Evolutionary conservation across 1,139 yeast species (phyloP).

Genomic region (Spathaspora sp.): DNA sequence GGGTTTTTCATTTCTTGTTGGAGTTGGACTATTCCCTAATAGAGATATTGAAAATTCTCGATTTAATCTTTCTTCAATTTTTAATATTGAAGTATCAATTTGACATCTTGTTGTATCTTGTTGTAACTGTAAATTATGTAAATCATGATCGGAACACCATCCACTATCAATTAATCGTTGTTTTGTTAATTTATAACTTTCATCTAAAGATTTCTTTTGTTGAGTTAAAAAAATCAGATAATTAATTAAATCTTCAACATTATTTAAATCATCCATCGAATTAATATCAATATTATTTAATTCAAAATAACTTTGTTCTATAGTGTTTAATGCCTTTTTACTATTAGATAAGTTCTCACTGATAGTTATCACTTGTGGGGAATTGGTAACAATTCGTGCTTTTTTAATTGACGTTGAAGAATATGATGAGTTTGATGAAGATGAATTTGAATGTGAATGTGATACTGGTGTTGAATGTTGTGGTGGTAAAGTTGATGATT

Average conservation of each 20-base stretch:
- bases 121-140: slow-evolving; percentile 41
- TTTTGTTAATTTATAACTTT: slow-evolving; percentile 38
- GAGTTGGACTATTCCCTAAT: slow-evolving; percentile 9
- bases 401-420: slow-evolving; percentile 11
- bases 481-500: neutral
- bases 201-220: slow-evolving; percentile 32
- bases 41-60: slow-evolving; percentile 26
- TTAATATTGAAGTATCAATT: slow-evolving; percentile 32
- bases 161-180: slow-evolving; percentile 37
- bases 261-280: slow-evolving; percentile 26
- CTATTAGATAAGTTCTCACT: slow-evolving; percentile 34
- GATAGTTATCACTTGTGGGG: slow-evolving; percentile 43
- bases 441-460: slow-evolving; percentile 11
- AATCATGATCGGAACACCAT: slow-evolving; percentile 47
- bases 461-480: slow-evolving; percentile 7
- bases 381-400: slow-evolving; percentile 14
- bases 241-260: slow-evolving; percentile 32
- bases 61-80: slow-evolving; percentile 33
- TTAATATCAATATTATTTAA: slow-evolving; percentile 10
- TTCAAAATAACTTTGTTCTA: slow-evolving; percentile 42
- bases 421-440: slow-evolving; percentile 13
- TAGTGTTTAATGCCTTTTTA: slow-evolving; percentile 29
- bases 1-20: neutral
- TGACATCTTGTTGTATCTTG: slow-evolving; percentile 31
- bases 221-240: slow-evolving; percentile 30